Evolutionary conservation across 257 asterid species (phyloP), one percentile per base, ranked within the genome.

Genomic region (Henckelia pumila): DNA sequence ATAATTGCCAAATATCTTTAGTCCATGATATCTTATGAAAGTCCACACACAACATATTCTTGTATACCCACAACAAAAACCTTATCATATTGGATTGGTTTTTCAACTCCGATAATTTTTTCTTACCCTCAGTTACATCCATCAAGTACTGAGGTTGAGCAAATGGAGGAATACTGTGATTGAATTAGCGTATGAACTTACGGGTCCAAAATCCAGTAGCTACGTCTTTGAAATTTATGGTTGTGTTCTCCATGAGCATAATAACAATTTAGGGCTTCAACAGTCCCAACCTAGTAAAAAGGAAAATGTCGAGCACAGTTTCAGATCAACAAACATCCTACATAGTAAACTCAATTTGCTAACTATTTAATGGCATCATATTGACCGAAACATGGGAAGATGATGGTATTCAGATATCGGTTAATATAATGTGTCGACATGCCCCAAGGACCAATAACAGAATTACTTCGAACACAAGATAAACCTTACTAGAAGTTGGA

Each of bases 161-260:
- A 37, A 56, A 71, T 32, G 68, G 64, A 52, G 70, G 47, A 63
- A 70, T 49, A 44, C 35, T 37, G 65, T 47, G 23, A 25, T 61
- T 47, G 66, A 28, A 64, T 30, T 64, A 67, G 72, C 53, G 56
- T 26, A 49, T 30, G 67, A 74, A 84, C 99, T 84, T 84, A 94
- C 99, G 83, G 88, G 60, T 94, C 86, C 84, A 94, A 82, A 82
- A 88, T 91, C 99, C 99, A 94, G 73, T 83, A 94, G 86, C 96
- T 84, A 70, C 99, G 97, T 71, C 99, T 86, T 83, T 85, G 95
- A 78, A 94, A 89, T 71, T 78, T 84, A 24, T 91, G 78, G 73
- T 86, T 91, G 70, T 79, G 88, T 74, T 83, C 95, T 64, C 97
- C 96, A 76, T 88, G 97, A 28, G 99, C 97, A 70, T 94, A 94